Evolutionary conservation across 2,329 filamentous ascomycete genomes (phyloP), one percentile per base, ranked within the genome.

Genomic region (Claviceps arundinis): DNA sequence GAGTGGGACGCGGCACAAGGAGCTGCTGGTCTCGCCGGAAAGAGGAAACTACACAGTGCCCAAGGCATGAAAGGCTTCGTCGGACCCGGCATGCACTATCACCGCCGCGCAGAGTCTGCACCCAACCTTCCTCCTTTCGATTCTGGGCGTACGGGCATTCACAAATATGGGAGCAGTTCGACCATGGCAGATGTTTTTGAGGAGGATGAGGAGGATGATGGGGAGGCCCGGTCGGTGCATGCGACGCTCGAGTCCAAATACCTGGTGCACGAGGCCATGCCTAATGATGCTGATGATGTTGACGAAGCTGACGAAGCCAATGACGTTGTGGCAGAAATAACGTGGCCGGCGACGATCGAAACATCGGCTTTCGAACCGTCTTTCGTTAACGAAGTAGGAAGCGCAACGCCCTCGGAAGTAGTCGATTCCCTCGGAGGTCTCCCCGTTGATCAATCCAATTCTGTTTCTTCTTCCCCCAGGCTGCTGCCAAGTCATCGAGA

Each of bases 171-270:
- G 41, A 85, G 81, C 64, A 80, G 78, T 57, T 82, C 84, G 0
- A 84, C 84, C 0, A 90, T 93, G 86, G 86, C 84, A 0, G 87
- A 91, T 62, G 87, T 93, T 1, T 93, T 91, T 57, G 87, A 93
- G 62, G 87, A 91, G 59, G 87, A 90, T 30, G 87, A 89, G 56
- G 84, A 87, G 59, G 76, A 79, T 3, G 70, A 89, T 56, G 84
- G 87, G 59, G 76, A 79, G 4, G 70, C 68, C 59, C n/a, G 37
- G 6, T 19, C 37, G 17, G 34, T 34, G 26, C 44, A 46, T 4
- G 14, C 16, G 5, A 38, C 30, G 17, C 6, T 24, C n/a, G 48
- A 30, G 22, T 38, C 34, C 16, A 26, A 38, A 19, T 30, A 14
- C 17, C 38, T 22, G 13, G 13, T 38, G 4, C 13, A 14, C 6